These are phyloP conservation scores for Ogataea hybrid DNA, from an alignment of 1,139 yeast species.

Conservation along the genomic window DNA sequence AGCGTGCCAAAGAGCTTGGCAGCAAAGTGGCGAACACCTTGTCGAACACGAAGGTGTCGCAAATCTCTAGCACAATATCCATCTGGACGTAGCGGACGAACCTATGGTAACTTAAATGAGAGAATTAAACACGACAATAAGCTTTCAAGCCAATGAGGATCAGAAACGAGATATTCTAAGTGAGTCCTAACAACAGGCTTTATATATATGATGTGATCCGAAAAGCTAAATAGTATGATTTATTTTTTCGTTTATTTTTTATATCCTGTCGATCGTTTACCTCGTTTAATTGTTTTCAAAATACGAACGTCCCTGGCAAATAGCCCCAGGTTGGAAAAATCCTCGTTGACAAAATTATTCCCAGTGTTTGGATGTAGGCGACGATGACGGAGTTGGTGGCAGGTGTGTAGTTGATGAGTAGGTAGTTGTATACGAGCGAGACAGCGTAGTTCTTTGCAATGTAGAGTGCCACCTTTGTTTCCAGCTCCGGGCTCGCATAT, in stretches of 20 bases:
- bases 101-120: not conserved
- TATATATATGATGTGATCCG: not conserved
- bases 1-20: conserved; percentile 45
- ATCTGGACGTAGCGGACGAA: conserved; percentile 36
- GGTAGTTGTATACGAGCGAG: conserved; percentile 1
- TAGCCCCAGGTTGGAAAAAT: conserved; percentile 1
- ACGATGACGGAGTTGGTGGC: conserved; percentile 1
- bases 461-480: not conserved
- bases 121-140: not conserved
- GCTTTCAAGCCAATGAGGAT: not conserved
- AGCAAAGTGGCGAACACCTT: conserved; percentile 59
- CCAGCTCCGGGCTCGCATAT: not conserved
- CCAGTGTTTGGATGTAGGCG: not conserved
- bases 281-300: conserved; percentile 12
- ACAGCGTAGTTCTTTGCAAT: not conserved
- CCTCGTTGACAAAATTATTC: not conserved
- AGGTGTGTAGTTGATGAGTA: conserved; percentile 1
- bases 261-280: conserved; percentile 13
- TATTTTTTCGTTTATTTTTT: conserved; percentile 10
- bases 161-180: not conserved
- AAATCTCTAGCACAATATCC: conserved; percentile 86
- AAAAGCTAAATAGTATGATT: conserved; percentile 12
- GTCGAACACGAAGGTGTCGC: conserved; percentile 73
- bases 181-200: not conserved
- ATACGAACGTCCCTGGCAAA: not conserved